Percentiles rank a stretch among this genome's conserved stretches.
phyloP scores from a whole-genome alignment of 2,329 filamentous ascomycete species.

The Tolypocladium tropicale region DNA sequence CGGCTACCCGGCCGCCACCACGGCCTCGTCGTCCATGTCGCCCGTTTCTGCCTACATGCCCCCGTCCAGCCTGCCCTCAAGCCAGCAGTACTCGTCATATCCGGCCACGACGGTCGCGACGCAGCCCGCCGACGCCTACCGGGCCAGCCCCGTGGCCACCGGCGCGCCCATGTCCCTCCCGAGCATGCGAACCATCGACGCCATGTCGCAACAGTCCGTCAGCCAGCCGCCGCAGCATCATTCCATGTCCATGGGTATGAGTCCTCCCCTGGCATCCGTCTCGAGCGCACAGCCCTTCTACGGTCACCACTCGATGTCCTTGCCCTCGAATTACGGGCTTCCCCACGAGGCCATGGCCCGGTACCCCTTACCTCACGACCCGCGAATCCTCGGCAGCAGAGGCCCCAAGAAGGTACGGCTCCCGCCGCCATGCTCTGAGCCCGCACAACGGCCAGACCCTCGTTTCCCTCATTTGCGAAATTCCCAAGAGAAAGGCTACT shows the following conservation, averaged over 20 bases:
- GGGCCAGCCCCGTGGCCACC: conserved; percentile 16
- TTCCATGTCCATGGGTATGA: conserved; percentile 25
- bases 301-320: conserved; percentile 23
- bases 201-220: conserved; percentile 16
- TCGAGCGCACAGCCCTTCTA: conserved; percentile 32
- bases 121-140: conserved; percentile 18
- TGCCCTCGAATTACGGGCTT: conserved; percentile 28
- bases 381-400: conserved; percentile 34
- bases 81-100: conserved; percentile 22
- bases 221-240: conserved; percentile 18
- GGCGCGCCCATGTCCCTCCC: conserved; percentile 23
- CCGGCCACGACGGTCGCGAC: conserved; percentile 13
- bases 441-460: neutral
- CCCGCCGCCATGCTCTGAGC: neutral
- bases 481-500: neutral
- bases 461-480: no score
- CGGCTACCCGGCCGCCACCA: conserved; percentile 13
- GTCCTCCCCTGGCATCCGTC: conserved; percentile 16
- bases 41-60: conserved; percentile 13
- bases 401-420: conserved; percentile 47
- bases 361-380: conserved; percentile 38
- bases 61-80: conserved; percentile 10
- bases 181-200: conserved; percentile 31
- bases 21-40: conserved; percentile 10
- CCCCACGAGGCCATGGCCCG: conserved; percentile 31